Evolutionary conservation across 768 basidiomycete species (phyloP), one percentile per base, ranked within the genome.

Genomic region (Amanita subjunquillea): DNA sequence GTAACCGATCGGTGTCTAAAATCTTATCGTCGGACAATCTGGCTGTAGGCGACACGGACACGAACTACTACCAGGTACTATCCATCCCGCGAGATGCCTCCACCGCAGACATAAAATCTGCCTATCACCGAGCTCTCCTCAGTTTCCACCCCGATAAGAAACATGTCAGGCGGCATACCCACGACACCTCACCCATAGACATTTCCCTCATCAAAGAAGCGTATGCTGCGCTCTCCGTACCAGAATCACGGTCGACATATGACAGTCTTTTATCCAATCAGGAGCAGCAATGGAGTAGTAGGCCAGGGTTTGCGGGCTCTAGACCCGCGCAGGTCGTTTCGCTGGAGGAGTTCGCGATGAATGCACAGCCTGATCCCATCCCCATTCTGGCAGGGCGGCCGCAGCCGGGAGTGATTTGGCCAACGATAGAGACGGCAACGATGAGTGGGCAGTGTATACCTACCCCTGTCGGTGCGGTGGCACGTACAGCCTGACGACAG

Each of bases 321-420:
- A 72, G 90, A 48, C 87, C 90, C 3, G 87, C 90, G 0, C 83
- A 90, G 55, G 67, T 88, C 15, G 68, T 91, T 36, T 91, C 90
- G 2, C 69, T 92, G 37, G 86, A 87, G 43, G 87, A 89, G 0
- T 91, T 89, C 57, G 12, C 66, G 67, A 20, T n/a, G 13, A 23
- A 69, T 72, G 53, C 54, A 65, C 44, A 40, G 8, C 20, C 34
- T 10, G 10, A 32, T 10, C 32, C 10, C 6, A 32, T 12, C 32
- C 32, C 30, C 10, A 9, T 25, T 12, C 12, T 43, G 5, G 43
- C 32, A 15, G 27, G 10, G 23, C 22, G 9, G 58, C 41, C 10
- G 54, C 48, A 1, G n/a, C 3, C 2, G 32, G 12, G 25, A 8
- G 67, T 63, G 1, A 67, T 60, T 12, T 60, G 59, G 2, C 69